Evolutionary conservation across 768 basidiomycete genomes (phyloP), one percentile per base, ranked within the genome.

Genomic region (Suillus clintonianus): DNA sequence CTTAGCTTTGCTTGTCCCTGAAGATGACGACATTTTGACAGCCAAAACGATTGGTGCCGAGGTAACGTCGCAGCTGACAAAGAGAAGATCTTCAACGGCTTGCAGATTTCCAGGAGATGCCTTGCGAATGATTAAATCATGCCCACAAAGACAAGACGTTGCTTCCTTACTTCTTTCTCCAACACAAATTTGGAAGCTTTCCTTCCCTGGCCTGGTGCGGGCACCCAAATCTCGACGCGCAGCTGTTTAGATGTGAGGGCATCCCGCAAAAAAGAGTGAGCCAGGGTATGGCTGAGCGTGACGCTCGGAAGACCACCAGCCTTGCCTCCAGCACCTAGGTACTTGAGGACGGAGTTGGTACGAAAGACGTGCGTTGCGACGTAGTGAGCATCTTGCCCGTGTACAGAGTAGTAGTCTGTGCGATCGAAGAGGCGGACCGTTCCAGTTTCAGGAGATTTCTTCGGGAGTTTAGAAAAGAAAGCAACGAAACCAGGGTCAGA

Each of bases 321-420:
- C 67, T 81, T 83, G 36, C 87, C 86, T 0, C 85, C 85, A 0
- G 77, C 72, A 7, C 97, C 97, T 47, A 97, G 87, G 72, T 93
- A 91, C 76, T 97, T 97, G 76, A 99, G 83, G 63, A 98, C 95
- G 1, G 93, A 90, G 69, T 93, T 91, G 3, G 97, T 99, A 62
- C 86, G 90, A 69, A 86, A 95, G 60, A 92, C 88, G 68, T 93
- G 84, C 22, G 87, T 81, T 5, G 97, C 96, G 66, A 97, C 87
- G 67, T 88, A 94, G n/a, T 86, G 79, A 0, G 97, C 97, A 75
- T 98, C 96, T 5, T 86, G 78, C 0, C 95, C 95, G 71, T 98
- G 94, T 1, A 88, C 89, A n/a, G 89, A 87, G 79, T 94, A 98
- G 77, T 85, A 98, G 17, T 91, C 88, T 69, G 83, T 84, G 30